A percentile compares a stretch with the other conserved stretches of the same genome.
phyloP scores from a whole-genome alignment of 139 green algal species.

The Chlorella sp. region DNA sequence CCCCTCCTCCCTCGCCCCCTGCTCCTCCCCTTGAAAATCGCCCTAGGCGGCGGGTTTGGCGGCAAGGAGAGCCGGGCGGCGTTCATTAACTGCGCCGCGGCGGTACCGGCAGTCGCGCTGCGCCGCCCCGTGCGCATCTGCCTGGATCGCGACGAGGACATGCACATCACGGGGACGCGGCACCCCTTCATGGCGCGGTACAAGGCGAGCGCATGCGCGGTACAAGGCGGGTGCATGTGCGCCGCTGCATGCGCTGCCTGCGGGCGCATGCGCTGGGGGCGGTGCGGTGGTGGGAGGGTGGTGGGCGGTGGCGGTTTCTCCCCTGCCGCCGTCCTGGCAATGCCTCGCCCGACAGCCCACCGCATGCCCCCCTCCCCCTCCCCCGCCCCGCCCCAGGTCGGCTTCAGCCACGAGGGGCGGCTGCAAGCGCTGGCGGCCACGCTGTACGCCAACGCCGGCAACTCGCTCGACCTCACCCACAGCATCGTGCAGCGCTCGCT shows the following conservation, averaged over 20 bases:
- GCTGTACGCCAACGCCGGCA: slow-evolving; percentile 92
- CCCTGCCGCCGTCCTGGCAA: neutral
- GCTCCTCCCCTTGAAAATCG: no score
- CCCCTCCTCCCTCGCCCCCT: neutral
- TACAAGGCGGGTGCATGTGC: no score
- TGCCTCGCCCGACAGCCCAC: neutral
- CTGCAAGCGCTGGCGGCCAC: slow-evolving; percentile 79
- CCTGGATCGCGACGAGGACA: slow-evolving; percentile 94
- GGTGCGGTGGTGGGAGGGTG: no score
- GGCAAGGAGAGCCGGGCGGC: slow-evolving; percentile 93
- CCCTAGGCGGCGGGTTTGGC: slow-evolving; percentile 94
- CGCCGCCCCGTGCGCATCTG: slow-evolving; percentile 67
- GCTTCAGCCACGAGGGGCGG: slow-evolving; percentile 62
- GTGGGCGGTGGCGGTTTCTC: no score
- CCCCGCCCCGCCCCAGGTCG: slow-evolving; percentile 49
- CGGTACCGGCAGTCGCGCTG: slow-evolving; percentile 80
- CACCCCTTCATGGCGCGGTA: slow-evolving; percentile 87
- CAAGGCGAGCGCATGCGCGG: slow-evolving; percentile 63
- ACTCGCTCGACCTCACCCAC: slow-evolving; percentile 79
- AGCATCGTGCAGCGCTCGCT: slow-evolving; percentile 91
- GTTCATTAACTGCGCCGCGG: slow-evolving; percentile 73
- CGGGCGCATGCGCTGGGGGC: no score
- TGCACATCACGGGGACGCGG: slow-evolving; percentile 87
- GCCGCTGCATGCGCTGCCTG: no score
- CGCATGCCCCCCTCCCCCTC: neutral